Base-by-base conservation (phyloP, 768 basidiomycete genomes). In the Clitopilus passeckerianus region DNA sequence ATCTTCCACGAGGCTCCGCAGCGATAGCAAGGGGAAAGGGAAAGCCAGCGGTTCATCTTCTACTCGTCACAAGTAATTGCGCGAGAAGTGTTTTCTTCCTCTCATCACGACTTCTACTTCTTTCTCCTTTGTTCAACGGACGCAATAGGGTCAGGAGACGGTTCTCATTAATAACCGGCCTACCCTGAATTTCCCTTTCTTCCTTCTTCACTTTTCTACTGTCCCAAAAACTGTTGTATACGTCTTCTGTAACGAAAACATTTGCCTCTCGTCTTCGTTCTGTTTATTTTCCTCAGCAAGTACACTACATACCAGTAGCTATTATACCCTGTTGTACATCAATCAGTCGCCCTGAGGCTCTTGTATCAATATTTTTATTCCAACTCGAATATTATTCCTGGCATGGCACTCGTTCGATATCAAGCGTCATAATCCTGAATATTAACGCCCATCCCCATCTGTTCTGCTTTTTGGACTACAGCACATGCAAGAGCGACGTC, bases 401-500 rank as follows among this genome's bases (percentile, higher is more conserved):
- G 34, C 8, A 35, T 7, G 8, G 14, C 5, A 41, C n/a, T 41
- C 14, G 12, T 41, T 9, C 3, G 10, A 5, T n/a, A 3, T 41
- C 22, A 61, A 27, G 10, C 18, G 62, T 86, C 85, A 65, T 82
- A 86, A 57, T 72, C 66, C 8, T 66, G 61, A 20, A 91, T 72
- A 0, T 65, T 57, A 0, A 74, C 82, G 7, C 92, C 90, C 5
- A 83, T 63, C 1, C 76, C 77, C 65, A 79, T 71, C 57, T 74
- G 66, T 64, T 84, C 74, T 1, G 93, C 92, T 56, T 77, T 78
- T 4, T 80, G 72, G 1, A 93, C 80, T 1, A 93, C 83, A 1
- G 87, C 81, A 57, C 73, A 78, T 9, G 91, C 86, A 59, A 95
- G 91, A 0, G 87, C 90, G 5, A 91, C 90, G 63, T 96, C 94